A percentile compares a stretch with the other conserved stretches of the same genome.
These are phyloP conservation scores for Penicillium sp. DNA, from an alignment of 2,329 filamentous ascomycete genomes.

Conservation along the genomic window DNA sequence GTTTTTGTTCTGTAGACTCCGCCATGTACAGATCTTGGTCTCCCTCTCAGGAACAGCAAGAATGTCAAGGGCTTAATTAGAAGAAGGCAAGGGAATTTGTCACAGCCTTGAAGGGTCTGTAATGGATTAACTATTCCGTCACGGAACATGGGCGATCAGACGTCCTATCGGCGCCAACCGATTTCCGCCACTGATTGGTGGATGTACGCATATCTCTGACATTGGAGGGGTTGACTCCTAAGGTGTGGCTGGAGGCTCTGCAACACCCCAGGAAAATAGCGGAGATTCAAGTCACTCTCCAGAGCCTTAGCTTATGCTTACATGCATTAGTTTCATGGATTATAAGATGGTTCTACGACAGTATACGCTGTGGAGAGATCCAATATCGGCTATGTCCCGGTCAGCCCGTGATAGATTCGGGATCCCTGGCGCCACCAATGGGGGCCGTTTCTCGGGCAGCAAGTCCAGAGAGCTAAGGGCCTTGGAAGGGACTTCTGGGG, in stretches of 20 bases:
- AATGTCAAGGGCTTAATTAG: neutral
- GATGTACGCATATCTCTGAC: neutral
- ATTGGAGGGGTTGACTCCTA: neutral
- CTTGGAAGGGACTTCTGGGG: neutral
- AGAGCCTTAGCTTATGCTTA: constrained; percentile 2
- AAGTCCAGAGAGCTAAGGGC: neutral
- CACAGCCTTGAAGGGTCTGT: neutral
- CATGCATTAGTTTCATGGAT: neutral
- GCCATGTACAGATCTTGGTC: neutral
- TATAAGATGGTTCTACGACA: neutral
- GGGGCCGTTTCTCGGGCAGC: neutral
- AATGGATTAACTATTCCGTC: neutral
- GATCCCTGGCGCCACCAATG: constrained; percentile 5
- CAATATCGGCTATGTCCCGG: constrained; percentile 4
- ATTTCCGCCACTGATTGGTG: neutral
- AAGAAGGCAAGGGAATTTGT: neutral
- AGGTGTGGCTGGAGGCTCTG: neutral
- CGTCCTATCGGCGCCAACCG: neutral
- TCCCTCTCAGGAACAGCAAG: neutral
- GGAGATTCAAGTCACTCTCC: neutral
- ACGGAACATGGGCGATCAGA: neutral
- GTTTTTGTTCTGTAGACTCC: neutral
- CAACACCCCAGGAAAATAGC: neutral
- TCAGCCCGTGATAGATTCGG: constrained; percentile 8
- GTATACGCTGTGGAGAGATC: neutral